Base-by-base conservation (phyloP, 306 rosid species). In the Medicago ruthenica region DNA sequence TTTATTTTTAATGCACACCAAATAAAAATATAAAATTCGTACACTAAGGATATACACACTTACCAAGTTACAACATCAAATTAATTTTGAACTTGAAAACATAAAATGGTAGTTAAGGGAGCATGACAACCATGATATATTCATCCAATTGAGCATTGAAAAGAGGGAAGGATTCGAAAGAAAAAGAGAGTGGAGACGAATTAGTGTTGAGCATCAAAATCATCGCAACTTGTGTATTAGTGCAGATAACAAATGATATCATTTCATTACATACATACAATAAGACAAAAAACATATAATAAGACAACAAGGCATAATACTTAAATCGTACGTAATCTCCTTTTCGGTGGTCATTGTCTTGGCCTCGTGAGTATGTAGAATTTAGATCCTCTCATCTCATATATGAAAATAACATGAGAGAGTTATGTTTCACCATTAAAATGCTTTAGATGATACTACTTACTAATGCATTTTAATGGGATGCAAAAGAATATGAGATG, bases 191-290 rank as follows among this genome's bases (percentile, higher is more conserved):
- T 60, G 31, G 9, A 61, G 41, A 61, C 67, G 18, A 61, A 61
- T 14, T 61, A 61, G 67, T 34, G 67, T 61, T 61, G 42, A 61
- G 67, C 67, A 6, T 31, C 67, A 31, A 61, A 59, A 6, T 59
- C 65, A 24, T 60, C 20, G 10, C 40, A 24, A 24, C 65, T 22
- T 16, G 65, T 27, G 42, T 27, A 61, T 15, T 31, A 6, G 6
- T 31, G 5, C 37, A 60, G 24, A 20, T 1, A 60, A 13, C 10
- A 13, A 27, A 24, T 5, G 5, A 13, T 13, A 13, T 24, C 16
- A 12, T 24, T 14, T 59, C 65, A 59, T 24, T 7, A 3, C 51
- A 42, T 11, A 11, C 50, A 45, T 53, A 53, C 27, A 53, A 16
- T 17, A 53, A 53, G 58, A 51, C 58, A 48, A 48, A 48, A 3